phyloP scores from a whole-genome alignment of 2,329 filamentous ascomycete species.

The Pseudogymnoascus sp. region DNA sequence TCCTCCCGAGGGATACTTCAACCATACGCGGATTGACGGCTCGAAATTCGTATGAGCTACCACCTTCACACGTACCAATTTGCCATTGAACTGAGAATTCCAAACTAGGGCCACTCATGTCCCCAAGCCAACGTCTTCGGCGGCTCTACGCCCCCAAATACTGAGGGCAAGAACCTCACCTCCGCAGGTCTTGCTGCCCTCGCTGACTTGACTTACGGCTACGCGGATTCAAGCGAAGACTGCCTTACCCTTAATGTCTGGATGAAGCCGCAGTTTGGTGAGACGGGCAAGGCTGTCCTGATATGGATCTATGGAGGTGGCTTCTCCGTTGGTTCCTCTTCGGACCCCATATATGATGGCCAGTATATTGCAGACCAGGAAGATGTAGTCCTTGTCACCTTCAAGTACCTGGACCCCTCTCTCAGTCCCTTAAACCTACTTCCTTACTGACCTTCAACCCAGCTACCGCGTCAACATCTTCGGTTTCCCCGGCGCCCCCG shows the following conservation, averaged over 20 bases:
- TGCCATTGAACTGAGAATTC: neutral
- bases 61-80: too few relatives aligned
- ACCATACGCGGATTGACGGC: conserved; percentile 18
- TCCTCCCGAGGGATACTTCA: conserved; percentile 22
- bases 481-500: conserved; percentile 19
- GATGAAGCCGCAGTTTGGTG: conserved; percentile 13
- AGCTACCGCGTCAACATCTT: conserved; percentile 35
- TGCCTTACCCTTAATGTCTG: conserved; percentile 23
- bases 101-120: neutral
- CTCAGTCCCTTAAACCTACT: conserved; percentile 19
- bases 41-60: conserved; percentile 18
- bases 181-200: conserved; percentile 14
- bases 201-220: conserved; percentile 7
- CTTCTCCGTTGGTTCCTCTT: conserved; percentile 32
- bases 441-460: neutral
- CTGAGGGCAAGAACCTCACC: conserved; percentile 17
- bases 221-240: conserved; percentile 17
- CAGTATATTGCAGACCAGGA: conserved; percentile 35
- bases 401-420: conserved; percentile 34
- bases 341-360: conserved; percentile 34
- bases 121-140: neutral
- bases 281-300: conserved; percentile 32
- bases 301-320: conserved; percentile 39
- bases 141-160: neutral
- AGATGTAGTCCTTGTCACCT: conserved; percentile 38